A percentile compares a stretch with the other conserved stretches of the same genome.
Conservation (phyloP, 2,329 filamentous ascomycete genomes). For the Exophiala oligosperma region DNA sequence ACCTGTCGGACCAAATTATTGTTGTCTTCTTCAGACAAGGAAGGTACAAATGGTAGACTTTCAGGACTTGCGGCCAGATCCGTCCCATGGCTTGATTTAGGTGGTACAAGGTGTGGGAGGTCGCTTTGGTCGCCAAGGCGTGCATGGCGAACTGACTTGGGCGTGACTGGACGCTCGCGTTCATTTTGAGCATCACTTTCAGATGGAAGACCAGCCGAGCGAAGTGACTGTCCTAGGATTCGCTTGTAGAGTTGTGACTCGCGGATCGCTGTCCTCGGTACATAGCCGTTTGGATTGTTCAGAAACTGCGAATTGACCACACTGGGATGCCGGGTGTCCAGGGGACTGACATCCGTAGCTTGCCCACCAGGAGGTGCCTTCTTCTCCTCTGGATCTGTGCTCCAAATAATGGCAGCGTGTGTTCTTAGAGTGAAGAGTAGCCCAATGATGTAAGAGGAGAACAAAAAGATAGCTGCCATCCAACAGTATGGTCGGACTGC, state of each 20-base stretch:
- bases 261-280: constrained; percentile 68
- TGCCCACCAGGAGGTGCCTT: constrained; percentile 55
- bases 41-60: constrained; percentile 51
- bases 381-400: constrained; percentile 77
- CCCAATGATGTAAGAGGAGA: constrained; percentile 90
- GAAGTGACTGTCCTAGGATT: constrained; percentile 86
- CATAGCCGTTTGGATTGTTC: constrained; percentile 33
- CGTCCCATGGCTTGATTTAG: constrained; percentile 55
- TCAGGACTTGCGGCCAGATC: constrained; percentile 43
- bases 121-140: constrained; percentile 6
- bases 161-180: constrained; percentile 26
- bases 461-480: constrained; percentile 79
- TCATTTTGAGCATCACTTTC: constrained; percentile 43
- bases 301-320: constrained; percentile 33
- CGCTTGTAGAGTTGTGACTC: constrained; percentile 90
- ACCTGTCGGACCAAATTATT: constrained; percentile 79
- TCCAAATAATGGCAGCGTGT: constrained; percentile 97
- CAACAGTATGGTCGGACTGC: constrained; percentile 94
- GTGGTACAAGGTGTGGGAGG: constrained; percentile 71
- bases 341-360: constrained; percentile 33
- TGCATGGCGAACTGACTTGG: constrained; percentile 34
- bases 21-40: constrained; percentile 80
- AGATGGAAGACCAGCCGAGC: constrained; percentile 71
- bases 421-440: constrained; percentile 94
- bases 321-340: constrained; percentile 38